Evolutionary conservation across 2,329 filamentous ascomycete species (phyloP), one percentile per base, ranked within the genome.

Genomic region (Balansia obtecta): DNA sequence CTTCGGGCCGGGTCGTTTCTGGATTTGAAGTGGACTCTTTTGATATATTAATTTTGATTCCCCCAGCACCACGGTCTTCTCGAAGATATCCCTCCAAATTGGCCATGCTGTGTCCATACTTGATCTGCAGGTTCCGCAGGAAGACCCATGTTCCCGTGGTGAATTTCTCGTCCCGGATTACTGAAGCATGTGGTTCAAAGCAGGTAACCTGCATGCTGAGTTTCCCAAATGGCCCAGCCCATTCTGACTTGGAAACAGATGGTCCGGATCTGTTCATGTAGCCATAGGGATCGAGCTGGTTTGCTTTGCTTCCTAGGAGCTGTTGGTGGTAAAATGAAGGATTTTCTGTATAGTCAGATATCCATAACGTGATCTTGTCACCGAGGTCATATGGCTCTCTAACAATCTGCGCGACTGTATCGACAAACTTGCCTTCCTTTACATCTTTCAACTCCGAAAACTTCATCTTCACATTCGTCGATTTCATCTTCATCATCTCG

Each of bases 321-420:
- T 52, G 55, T 50, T 57, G 80, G 37, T 80, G 65, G 55, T 75
- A 83, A 52, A 96, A 81, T 1, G 60, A 53, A 0, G 71, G 60
- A 59, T 96, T 88, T 47, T 78, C 68, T 0, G 88, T 94, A 63
- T 90, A 95, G 65, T 96, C 90, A 0, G 86, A 85, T 16, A 95
- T 69, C 71, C 89, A 89, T 0, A 95, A 55, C 5, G 80, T 78
- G 12, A 77, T 66, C 51, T 67, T 76, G 27, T 75, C 72, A 20
- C 62, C 60, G 7, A 57, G 18, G 32, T 71, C 66, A 42, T 64
- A 72, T 0, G 76, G 75, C 2, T 70, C 65, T 44, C 64, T 71
- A 45, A 89, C 75, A 2, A 95, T 79, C 60, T 90, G 77, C 1
- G 78, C 88, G 16, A 87, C 70, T 1, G 94, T 61, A 61, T 95